Evolutionary conservation across 352 stramenopile genomes (phyloP).

Genomic region (Phytophthora pseudosyringae): DNA sequence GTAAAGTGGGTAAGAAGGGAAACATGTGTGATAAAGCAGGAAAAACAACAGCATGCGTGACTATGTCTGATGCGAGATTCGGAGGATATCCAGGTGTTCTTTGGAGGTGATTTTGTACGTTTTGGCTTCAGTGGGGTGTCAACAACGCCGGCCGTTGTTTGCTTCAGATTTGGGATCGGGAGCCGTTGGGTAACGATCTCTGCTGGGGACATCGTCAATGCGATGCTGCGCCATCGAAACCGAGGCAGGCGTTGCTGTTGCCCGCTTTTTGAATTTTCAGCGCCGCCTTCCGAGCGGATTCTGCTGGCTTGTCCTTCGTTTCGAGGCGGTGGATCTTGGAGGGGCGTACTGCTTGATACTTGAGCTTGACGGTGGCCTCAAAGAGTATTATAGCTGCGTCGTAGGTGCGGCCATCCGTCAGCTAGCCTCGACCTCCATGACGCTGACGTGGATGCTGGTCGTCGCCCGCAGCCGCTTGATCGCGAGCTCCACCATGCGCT

Average conservation of each 20-base stretch:
- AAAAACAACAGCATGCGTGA: not conserved
- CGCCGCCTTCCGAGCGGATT: conserved; percentile 11
- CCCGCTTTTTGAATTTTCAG: conserved; percentile 12
- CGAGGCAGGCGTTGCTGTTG: not conserved
- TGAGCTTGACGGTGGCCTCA: not conserved
- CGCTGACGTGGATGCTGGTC: conserved; percentile 26
- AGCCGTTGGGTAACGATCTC: conserved; percentile 23
- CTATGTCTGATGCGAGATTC: not conserved
- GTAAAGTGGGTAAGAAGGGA: not conserved
- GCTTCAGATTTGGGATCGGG: conserved; percentile 11
- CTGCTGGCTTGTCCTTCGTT: not conserved
- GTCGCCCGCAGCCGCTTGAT: conserved; percentile 48
- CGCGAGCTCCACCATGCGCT: conserved; percentile 62
- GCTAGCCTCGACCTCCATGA: conserved; percentile 22
- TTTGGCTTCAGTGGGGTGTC: conserved; percentile 17
- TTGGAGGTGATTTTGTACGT: not conserved
- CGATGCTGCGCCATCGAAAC: conserved; percentile 26
- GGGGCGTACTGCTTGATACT: conserved; percentile 1
- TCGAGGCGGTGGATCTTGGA: conserved; percentile 8
- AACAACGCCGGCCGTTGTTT: conserved; percentile 5
- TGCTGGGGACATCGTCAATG: conserved; percentile 15
- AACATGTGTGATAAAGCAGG: not conserved
- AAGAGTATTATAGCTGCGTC: not conserved
- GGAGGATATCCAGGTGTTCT: not conserved
- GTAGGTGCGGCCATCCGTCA: not conserved